These are phyloP conservation scores for Flaveria bidentis DNA, from an alignment of 129 eudicot genomes.

Conservation along the genomic window DNA sequence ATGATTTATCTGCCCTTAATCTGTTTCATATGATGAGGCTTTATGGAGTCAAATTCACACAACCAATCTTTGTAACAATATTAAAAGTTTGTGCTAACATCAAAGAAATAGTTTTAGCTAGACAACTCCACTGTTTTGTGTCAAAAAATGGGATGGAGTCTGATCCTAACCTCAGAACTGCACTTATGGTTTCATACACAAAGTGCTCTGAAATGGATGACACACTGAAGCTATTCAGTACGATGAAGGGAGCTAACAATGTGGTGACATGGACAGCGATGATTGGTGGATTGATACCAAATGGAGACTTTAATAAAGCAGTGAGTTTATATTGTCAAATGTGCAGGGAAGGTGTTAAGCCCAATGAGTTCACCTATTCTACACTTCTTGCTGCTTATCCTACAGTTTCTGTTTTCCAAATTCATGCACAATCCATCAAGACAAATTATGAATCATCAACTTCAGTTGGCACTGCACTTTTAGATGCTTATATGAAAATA, in stretches of 20 bases:
- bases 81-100: slow-evolving; percentile 65
- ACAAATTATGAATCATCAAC: slow-evolving; percentile 59
- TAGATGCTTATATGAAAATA: slow-evolving; percentile 68
- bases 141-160: slow-evolving; percentile 52
- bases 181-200: slow-evolving; percentile 72
- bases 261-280: slow-evolving; percentile 91
- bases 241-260: slow-evolving; percentile 40
- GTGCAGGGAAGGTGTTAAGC: slow-evolving; percentile 57
- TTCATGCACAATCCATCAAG: slow-evolving; percentile 82
- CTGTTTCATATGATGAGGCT: slow-evolving; percentile 61
- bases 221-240: slow-evolving; percentile 53
- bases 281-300: slow-evolving; percentile 78
- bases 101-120: slow-evolving; percentile 51
- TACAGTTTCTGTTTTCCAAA: slow-evolving; percentile 52
- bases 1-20: slow-evolving; percentile 56
- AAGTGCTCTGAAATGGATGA: slow-evolving; percentile 61
- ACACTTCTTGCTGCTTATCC: slow-evolving; percentile 69
- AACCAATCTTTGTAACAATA: slow-evolving; percentile 49
- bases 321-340: slow-evolving; percentile 54
- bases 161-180: slow-evolving; percentile 59
- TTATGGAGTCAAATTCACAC: slow-evolving; percentile 52
- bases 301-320: slow-evolving; percentile 43
- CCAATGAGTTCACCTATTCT: slow-evolving; percentile 77
- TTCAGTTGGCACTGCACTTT: slow-evolving; percentile 83
- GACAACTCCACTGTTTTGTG: slow-evolving; percentile 67